These are phyloP conservation scores for Cordyceps farinosa DNA, from an alignment of 2,329 filamentous ascomycete species.

Conservation along the genomic window DNA sequence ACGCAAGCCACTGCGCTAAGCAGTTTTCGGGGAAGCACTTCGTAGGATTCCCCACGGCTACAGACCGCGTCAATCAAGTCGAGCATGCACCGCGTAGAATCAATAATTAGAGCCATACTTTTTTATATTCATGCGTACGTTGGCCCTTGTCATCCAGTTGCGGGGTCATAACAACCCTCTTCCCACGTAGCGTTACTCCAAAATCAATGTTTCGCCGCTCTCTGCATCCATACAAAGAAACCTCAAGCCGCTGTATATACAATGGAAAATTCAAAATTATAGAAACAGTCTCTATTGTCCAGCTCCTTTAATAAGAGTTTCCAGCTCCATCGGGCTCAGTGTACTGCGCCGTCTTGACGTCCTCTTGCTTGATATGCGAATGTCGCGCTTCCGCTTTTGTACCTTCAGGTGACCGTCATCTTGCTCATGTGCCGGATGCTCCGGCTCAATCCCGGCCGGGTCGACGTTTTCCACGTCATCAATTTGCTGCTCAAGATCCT, in stretches of 20 bases:
- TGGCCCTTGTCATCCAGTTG: not conserved
- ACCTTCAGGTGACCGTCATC: conserved; percentile 26
- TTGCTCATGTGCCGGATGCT: conserved; percentile 14
- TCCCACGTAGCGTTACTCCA: not conserved
- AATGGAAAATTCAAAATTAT: not conserved
- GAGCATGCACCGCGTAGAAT: not conserved
- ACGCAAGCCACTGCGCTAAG: not conserved
- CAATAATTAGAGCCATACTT: not conserved
- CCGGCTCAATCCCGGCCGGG: conserved; percentile 33
- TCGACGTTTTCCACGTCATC: conserved; percentile 30
- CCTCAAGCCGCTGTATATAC: not conserved
- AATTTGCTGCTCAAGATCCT: conserved; percentile 8
- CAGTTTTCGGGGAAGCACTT: not conserved
- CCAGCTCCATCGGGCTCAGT: conserved; percentile 70
- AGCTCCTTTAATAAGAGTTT: conserved; percentile 55
- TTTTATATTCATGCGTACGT: not conserved
- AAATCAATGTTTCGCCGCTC: not conserved
- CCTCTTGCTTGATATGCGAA: conserved; percentile 47
- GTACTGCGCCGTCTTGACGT: conserved; percentile 68
- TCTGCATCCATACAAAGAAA: not conserved
- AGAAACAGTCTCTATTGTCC: conserved; percentile 34
- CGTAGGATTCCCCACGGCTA: not conserved
- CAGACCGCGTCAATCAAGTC: not conserved
- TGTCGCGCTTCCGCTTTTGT: conserved; percentile 49
- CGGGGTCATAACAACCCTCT: no score